Evolutionary conservation across 305 asterid genomes (phyloP), one percentile per base, ranked within the genome.

Genomic region (Fraxinus nigra): DNA sequence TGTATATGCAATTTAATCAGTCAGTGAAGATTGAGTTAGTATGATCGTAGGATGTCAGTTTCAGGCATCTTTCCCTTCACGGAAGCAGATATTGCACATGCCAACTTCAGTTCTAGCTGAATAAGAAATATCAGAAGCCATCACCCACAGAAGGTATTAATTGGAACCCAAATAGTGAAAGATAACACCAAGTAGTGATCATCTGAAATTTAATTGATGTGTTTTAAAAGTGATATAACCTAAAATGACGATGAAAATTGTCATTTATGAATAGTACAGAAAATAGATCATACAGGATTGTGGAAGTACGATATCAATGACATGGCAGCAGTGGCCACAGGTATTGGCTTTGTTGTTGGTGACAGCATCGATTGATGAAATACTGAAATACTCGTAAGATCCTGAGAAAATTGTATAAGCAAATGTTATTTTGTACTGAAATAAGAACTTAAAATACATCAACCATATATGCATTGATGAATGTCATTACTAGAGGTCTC

Each of bases 311-410:
- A 94, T 77, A 92, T 89, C 86, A 94, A 87, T 30, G 99, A 97
- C 83, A 88, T 86, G 84, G 90, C 92, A 59, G 98, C 96, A 84
- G 91, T 81, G 85, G 90, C 82, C 87, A 93, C 91, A 63, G 95
- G 97, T 79, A 95, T 82, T 59, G 99, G 98, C 89, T 89, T 95
- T 46, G 90, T 87, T 79, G 77, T 83, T 20, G 89, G 90, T 80
- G 98, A 94, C 80, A 93, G 86, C 79, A 97, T 70, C 13, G 97
- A 92, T 84, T 91, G 97, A 85, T 87, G 91, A 84, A 94, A 92
- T 54, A 86, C 89, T 22, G 93, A 73, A 83, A 79, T 80, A 84
- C 79, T 85, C 24, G 86, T 80, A 37, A 87, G 67, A 79, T 90
- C 95, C 99, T 97, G 98, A 69, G 85, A 90, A 85, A 73, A 56